Percentiles rank a stretch among this genome's conserved stretches.
phyloP scores from a whole-genome alignment of 352 stramenopile genomes.

The Phytophthora rubi region DNA sequence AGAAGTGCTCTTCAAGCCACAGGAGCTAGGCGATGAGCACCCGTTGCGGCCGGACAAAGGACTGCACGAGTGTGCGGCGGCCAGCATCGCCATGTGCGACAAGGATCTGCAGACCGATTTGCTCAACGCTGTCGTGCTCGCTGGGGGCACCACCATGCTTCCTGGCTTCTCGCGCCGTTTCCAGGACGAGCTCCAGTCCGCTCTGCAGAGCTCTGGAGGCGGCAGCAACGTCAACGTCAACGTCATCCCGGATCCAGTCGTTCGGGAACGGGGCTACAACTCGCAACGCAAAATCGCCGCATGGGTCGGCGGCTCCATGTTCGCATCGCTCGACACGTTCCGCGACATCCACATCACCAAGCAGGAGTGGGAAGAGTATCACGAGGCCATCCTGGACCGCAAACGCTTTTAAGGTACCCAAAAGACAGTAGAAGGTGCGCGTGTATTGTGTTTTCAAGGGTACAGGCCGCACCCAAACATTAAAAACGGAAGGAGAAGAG shows the following conservation, averaged over 20 bases:
- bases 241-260: slow-evolving; percentile 80
- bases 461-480: slow-evolving; percentile 24
- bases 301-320: slow-evolving; percentile 92
- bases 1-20: slow-evolving; percentile 87
- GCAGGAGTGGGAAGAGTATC: slow-evolving; percentile 91
- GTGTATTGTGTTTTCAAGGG: slow-evolving; percentile 30
- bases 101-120: slow-evolving; percentile 87
- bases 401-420: slow-evolving; percentile 71
- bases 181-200: slow-evolving; percentile 62
- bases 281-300: slow-evolving; percentile 83
- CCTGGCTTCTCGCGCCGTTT: slow-evolving; percentile 84
- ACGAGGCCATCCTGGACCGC: slow-evolving; percentile 82
- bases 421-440: slow-evolving; percentile 9
- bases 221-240: slow-evolving; percentile 44
- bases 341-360: slow-evolving; percentile 89
- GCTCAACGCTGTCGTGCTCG: slow-evolving; percentile 76
- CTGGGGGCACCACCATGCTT: slow-evolving; percentile 87
- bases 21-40: slow-evolving; percentile 94
- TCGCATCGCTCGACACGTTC: slow-evolving; percentile 89
- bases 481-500: slow-evolving; percentile 24
- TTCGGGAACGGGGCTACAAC: slow-evolving; percentile 88
- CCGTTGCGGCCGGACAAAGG: slow-evolving; percentile 58
- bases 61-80: slow-evolving; percentile 84
- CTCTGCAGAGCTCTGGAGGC: slow-evolving; percentile 28
- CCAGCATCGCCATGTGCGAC: slow-evolving; percentile 90